These are phyloP conservation scores for Endocladia muricata DNA, from an alignment of 31 red algal genomes.

Conservation along the genomic window DNA sequence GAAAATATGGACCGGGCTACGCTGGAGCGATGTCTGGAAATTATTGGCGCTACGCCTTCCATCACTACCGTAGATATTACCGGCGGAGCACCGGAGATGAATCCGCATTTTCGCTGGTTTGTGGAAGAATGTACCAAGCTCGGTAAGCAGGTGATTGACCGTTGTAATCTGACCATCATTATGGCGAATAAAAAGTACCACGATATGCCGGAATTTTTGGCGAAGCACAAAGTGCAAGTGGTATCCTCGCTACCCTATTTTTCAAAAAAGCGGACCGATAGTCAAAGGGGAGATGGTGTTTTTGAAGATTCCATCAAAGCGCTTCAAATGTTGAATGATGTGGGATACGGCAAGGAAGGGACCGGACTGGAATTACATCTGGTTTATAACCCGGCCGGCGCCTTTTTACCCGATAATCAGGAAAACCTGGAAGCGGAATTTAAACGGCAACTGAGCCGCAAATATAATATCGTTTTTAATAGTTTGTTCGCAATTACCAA, in stretches of 20 bases:
- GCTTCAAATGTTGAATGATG: slow-evolving; percentile 31
- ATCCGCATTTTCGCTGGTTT: slow-evolving; percentile 46
- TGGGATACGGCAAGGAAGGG: slow-evolving; percentile 15
- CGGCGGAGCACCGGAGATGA: slow-evolving; percentile 75
- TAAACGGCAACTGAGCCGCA: slow-evolving; percentile 34
- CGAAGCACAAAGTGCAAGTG: slow-evolving; percentile 41
- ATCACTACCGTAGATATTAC: slow-evolving; percentile 66
- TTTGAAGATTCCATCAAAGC: slow-evolving; percentile 54
- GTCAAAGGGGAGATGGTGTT: slow-evolving; percentile 52
- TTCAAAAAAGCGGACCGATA: slow-evolving; percentile 30
- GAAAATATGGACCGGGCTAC: slow-evolving; percentile 46
- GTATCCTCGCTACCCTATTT: slow-evolving; percentile 67
- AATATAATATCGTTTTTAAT: slow-evolving; percentile 56
- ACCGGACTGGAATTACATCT: slow-evolving; percentile 46
- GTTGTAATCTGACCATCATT: slow-evolving; percentile 70
- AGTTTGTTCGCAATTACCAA: slow-evolving; percentile 58
- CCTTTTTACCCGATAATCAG: slow-evolving; percentile 46
- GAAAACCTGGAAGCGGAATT: slow-evolving; percentile 46
- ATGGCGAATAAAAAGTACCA: neutral
- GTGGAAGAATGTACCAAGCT: no score
- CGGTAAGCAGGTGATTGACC: slow-evolving; percentile 38
- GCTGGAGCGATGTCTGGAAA: slow-evolving; percentile 40
- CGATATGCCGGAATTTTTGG: slow-evolving; percentile 37
- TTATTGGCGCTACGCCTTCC: slow-evolving; percentile 4
- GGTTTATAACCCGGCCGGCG: slow-evolving; percentile 62